Conservation (phyloP, 345 rosid species). For the Populus davidiana region DNA sequence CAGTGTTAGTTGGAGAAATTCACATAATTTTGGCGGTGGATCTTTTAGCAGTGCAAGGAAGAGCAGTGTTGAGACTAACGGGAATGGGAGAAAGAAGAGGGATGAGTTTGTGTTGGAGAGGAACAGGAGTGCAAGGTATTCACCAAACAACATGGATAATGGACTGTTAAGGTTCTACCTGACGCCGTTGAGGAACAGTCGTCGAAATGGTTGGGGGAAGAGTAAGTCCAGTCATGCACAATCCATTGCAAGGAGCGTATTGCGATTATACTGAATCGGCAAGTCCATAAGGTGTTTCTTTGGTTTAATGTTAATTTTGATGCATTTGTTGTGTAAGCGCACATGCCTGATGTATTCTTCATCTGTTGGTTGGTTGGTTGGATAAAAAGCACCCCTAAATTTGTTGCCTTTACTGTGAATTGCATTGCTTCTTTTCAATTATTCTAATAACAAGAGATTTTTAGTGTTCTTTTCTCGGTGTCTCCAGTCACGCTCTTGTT, state of each 20-base stretch:
- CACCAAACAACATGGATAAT: slow-evolving; percentile 65
- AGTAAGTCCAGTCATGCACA: slow-evolving; percentile 59
- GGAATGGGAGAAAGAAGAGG: slow-evolving; percentile 56
- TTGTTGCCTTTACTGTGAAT: slow-evolving; percentile 40
- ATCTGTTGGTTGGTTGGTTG: slow-evolving; percentile 41
- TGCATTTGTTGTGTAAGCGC: slow-evolving; percentile 56
- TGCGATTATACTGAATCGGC: slow-evolving; percentile 61
- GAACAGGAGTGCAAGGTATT: slow-evolving; percentile 81
- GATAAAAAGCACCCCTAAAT: slow-evolving; percentile 34
- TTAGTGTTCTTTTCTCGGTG: slow-evolving; percentile 8
- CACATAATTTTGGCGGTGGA: slow-evolving; percentile 39
- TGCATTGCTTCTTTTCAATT: slow-evolving; percentile 37
- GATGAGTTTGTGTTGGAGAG: slow-evolving; percentile 70
- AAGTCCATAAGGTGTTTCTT: slow-evolving; percentile 36
- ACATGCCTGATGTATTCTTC: slow-evolving; percentile 51
- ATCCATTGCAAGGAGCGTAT: slow-evolving; percentile 65
- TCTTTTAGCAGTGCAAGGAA: slow-evolving; percentile 47
- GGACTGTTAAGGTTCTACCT: slow-evolving; percentile 80
- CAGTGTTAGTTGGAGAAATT: slow-evolving; percentile 93
- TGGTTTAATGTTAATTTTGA: slow-evolving; percentile 41
- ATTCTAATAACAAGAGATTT: slow-evolving; percentile 43
- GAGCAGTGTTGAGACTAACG: slow-evolving; percentile 54
- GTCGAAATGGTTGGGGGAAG: slow-evolving; percentile 56
- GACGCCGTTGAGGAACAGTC: slow-evolving; percentile 68
- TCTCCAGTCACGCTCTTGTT: not conserved